Percentiles rank a stretch among this genome's conserved stretches.
Conservation (phyloP, 345 rosid genomes). For the Trapa bicornis region DNA sequence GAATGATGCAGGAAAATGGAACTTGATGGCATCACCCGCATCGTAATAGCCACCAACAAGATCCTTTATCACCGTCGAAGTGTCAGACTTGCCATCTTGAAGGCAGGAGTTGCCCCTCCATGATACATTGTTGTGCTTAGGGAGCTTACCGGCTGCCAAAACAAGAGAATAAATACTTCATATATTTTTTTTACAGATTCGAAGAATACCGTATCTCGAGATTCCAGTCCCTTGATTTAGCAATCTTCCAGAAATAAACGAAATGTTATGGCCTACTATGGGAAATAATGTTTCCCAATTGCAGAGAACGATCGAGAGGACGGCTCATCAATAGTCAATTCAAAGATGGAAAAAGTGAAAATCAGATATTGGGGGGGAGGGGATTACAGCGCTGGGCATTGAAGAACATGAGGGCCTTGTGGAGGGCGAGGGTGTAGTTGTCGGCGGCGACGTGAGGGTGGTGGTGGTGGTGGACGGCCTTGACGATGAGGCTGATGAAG, state of each 20-base stretch:
- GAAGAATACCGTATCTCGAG: too few relatives aligned
- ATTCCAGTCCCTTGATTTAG: neutral
- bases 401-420: slow-evolving; percentile 96
- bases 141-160: slow-evolving; percentile 70
- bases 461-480: slow-evolving; percentile 72
- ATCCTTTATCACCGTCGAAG: slow-evolving; percentile 39
- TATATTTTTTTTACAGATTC: neutral
- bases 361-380: neutral
- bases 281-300: neutral
- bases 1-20: slow-evolving; percentile 74
- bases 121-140: slow-evolving; percentile 82
- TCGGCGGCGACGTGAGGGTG: slow-evolving; percentile 45
- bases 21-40: slow-evolving; percentile 95
- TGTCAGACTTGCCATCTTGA: slow-evolving; percentile 61
- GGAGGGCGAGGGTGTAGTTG: slow-evolving; percentile 83
- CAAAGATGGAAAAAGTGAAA: neutral
- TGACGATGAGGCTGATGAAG: slow-evolving; percentile 63
- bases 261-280: neutral
- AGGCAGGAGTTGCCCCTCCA: slow-evolving; percentile 89
- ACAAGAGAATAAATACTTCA: neutral
- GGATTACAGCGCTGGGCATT: slow-evolving; percentile 74
- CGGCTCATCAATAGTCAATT: neutral
- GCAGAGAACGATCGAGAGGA: neutral
- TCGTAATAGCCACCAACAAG: slow-evolving; percentile 84
- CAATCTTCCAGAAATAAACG: neutral